Evolutionary conservation across 305 asterid species (phyloP).

Genomic region (Fraxinus albicans): DNA sequence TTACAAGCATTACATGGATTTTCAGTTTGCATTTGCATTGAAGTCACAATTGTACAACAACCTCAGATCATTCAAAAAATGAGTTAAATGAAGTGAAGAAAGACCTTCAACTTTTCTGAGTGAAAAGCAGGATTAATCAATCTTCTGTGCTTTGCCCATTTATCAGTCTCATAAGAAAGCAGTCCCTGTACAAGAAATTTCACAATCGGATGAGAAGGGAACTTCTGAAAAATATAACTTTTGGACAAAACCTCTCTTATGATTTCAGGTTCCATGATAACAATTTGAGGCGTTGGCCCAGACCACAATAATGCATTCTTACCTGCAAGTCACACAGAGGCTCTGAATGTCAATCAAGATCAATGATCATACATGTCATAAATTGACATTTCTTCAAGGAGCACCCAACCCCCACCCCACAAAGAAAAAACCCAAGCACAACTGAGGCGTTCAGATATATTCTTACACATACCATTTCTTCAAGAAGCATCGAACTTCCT

Average conservation of each 20-base stretch:
- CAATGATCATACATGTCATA: neutral
- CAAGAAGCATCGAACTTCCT: too few species aligned
- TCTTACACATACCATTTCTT: neutral
- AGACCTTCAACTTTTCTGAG: conserved; percentile 40
- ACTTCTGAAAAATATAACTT: conserved; percentile 30
- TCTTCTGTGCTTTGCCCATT: conserved; percentile 57
- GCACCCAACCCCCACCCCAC: too few species aligned
- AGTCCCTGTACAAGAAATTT: conserved; percentile 33
- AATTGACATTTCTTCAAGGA: too few species aligned
- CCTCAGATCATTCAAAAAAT: too few species aligned
- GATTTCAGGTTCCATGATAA: conserved; percentile 31
- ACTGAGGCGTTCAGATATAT: neutral
- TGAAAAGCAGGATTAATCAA: conserved; percentile 55
- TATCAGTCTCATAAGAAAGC: conserved; percentile 27
- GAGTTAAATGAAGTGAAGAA: too few species aligned
- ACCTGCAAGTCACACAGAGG: conserved; percentile 25
- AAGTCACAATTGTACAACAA: too few species aligned
- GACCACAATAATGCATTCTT: conserved; percentile 33
- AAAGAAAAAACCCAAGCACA: too few species aligned
- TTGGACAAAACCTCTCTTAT: too few species aligned
- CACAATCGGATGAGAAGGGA: conserved; percentile 19
- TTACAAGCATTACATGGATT: neutral
- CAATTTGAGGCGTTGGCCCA: conserved; percentile 30
- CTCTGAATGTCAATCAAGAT: neutral
- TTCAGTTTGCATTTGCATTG: too few species aligned